These are phyloP conservation scores for Syzygium malaccense DNA, from an alignment of 441 rosid genomes.

Conservation along the genomic window DNA sequence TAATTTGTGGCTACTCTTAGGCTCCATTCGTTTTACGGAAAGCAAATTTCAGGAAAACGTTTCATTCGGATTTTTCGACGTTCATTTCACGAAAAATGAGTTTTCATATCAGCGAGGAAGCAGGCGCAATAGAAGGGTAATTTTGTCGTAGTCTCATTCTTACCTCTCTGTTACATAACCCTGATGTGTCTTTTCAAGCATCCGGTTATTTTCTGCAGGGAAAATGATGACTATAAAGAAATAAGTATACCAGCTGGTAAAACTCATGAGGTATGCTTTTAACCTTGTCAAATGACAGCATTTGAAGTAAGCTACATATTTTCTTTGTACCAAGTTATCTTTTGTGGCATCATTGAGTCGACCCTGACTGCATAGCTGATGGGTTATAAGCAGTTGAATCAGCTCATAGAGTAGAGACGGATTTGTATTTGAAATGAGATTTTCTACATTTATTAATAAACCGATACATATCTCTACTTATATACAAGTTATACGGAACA, in stretches of 20 bases:
- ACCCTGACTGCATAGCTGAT: background rate
- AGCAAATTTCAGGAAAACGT: too few species aligned
- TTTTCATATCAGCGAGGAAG: slow-evolving; percentile 88
- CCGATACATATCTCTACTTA: background rate
- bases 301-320: background rate
- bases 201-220: slow-evolving; percentile 33
- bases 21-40: too few species aligned
- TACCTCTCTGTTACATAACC: background rate
- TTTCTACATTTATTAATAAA: background rate
- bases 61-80: too few species aligned
- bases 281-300: background rate
- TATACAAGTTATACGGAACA: background rate
- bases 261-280: slow-evolving; percentile 61
- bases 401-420: background rate
- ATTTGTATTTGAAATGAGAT: background rate
- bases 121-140: slow-evolving; percentile 65
- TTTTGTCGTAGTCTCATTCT: slow-evolving; percentile 14
- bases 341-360: background rate
- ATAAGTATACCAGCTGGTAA: slow-evolving; percentile 72
- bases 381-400: background rate
- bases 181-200: background rate
- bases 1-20: background rate
- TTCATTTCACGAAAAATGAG: too few species aligned
- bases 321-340: background rate
- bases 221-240: slow-evolving; percentile 83